A percentile compares a stretch with the other conserved stretches of the same genome.
Evolutionary conservation across 306 rosid genomes (phyloP).

Genomic region (Cicer yamashitae): DNA sequence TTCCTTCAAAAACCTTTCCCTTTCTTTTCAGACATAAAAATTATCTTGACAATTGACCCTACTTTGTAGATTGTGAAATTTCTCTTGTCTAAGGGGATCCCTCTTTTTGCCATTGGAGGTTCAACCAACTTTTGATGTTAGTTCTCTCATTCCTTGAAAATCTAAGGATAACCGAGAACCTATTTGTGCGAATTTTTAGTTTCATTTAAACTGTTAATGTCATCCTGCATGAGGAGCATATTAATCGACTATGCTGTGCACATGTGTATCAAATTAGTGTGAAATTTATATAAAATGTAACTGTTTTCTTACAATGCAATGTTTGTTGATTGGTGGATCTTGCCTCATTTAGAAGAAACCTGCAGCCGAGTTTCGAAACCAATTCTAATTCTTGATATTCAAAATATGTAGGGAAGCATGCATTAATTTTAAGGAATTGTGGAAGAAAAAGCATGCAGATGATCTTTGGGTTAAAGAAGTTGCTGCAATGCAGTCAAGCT

Average conservation of each 20-base stretch:
- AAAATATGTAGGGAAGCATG: slow-evolving; percentile 61
- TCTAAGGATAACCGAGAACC: slow-evolving; percentile 43
- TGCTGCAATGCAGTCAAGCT: slow-evolving; percentile 60
- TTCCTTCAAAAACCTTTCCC: not conserved
- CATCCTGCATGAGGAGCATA: slow-evolving; percentile 9
- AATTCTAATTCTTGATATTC: slow-evolving; percentile 14
- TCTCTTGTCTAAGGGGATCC: slow-evolving; percentile 40
- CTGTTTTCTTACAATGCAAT: slow-evolving; percentile 23
- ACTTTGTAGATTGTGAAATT: slow-evolving; percentile 46
- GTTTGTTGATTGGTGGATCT: slow-evolving; percentile 22
- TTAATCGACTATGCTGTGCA: slow-evolving; percentile 4
- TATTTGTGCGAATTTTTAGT: slow-evolving; percentile 13
- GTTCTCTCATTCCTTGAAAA: slow-evolving; percentile 48
- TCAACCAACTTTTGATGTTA: slow-evolving; percentile 39
- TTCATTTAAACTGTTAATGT: slow-evolving; percentile 29
- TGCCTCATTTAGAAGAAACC: slow-evolving; percentile 34
- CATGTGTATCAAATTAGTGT: not conserved
- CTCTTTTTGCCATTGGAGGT: slow-evolving; percentile 39
- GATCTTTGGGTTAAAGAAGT: slow-evolving; percentile 66
- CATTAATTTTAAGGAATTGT: slow-evolving; percentile 57
- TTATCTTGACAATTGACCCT: slow-evolving; percentile 39
- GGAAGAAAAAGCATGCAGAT: slow-evolving; percentile 63
- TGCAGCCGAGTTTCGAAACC: slow-evolving; percentile 6
- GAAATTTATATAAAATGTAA: slow-evolving; percentile 16
- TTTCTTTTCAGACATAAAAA: slow-evolving; percentile 22